These are phyloP conservation scores for Chimonanthus salicifolius DNA, from an alignment of 164 flowering plant species.

Conservation along the genomic window DNA sequence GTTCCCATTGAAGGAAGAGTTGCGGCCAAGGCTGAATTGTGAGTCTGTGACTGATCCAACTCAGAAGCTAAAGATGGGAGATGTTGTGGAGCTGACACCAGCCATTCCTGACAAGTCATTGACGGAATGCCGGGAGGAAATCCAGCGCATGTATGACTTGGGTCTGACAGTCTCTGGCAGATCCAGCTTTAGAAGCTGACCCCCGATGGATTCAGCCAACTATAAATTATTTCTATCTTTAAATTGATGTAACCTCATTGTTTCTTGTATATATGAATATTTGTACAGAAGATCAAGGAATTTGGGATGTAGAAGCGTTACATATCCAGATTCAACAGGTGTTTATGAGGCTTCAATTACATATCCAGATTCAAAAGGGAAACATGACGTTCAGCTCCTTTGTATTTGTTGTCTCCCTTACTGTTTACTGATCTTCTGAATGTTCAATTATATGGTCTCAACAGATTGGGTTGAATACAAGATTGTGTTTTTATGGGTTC, in stretches of 20 bases:
- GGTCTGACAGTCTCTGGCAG: conserved; percentile 30
- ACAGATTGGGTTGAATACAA: not conserved
- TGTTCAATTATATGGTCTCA: not conserved
- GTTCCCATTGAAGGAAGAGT: conserved; percentile 69
- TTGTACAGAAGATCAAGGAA: conserved; percentile 11
- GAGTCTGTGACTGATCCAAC: conserved; percentile 53
- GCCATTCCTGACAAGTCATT: conserved; percentile 71
- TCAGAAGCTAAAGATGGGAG: conserved; percentile 86
- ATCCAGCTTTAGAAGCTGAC: conserved; percentile 43
- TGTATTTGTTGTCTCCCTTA: not conserved
- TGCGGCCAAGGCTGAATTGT: conserved; percentile 78
- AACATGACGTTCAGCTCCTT: not conserved
- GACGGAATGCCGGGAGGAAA: conserved; percentile 78
- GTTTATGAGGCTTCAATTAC: conserved; percentile 1
- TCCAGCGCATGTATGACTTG: conserved; percentile 82
- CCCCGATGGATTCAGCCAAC: not conserved
- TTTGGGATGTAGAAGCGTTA: conserved; percentile 1
- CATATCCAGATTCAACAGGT: not conserved
- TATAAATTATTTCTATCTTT: not conserved
- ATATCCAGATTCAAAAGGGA: not conserved
- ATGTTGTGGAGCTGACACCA: conserved; percentile 85
- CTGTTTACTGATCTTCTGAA: not conserved
- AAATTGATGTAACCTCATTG: not conserved
- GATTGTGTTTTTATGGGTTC: too few species aligned
- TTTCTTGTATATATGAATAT: conserved; percentile 14